Conservation (phyloP, 495 filamentous ascomycete species). For the Talaromyces liani region DNA sequence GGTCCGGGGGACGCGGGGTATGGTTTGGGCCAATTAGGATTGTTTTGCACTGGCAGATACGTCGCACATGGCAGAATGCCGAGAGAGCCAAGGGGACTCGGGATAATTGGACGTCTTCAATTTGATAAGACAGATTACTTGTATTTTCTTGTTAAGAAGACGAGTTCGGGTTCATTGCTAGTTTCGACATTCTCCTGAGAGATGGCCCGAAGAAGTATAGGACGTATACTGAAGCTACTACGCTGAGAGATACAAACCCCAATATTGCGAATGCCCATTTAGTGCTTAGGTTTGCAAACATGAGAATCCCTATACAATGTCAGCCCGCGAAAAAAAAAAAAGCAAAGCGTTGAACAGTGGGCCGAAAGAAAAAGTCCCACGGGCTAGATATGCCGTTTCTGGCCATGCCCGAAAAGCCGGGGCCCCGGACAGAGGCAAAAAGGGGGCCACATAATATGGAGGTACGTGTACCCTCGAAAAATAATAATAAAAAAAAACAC, state of each 20-base stretch:
- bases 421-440: neutral
- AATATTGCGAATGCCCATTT: conserved; percentile 30
- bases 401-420: neutral
- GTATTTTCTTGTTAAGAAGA: neutral
- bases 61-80: neutral
- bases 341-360: neutral
- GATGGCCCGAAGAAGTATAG: conserved; percentile 26
- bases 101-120: neutral
- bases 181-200: neutral
- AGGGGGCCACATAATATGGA: neutral
- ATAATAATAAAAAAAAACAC: neutral
- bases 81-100: neutral
- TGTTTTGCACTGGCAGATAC: neutral
- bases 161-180: neutral
- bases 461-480: neutral
- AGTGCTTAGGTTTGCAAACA: conserved; percentile 27
- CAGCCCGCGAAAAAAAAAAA: neutral
- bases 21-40: neutral
- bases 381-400: neutral
- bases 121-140: neutral
- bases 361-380: neutral
- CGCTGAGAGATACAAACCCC: conserved; percentile 26
- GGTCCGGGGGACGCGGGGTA: neutral
- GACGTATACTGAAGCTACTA: conserved; percentile 28
- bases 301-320: conserved; percentile 20